Evolutionary conservation across 2,329 filamentous ascomycete genomes (phyloP).

Genomic region (Botrytis pseudocinerea): DNA sequence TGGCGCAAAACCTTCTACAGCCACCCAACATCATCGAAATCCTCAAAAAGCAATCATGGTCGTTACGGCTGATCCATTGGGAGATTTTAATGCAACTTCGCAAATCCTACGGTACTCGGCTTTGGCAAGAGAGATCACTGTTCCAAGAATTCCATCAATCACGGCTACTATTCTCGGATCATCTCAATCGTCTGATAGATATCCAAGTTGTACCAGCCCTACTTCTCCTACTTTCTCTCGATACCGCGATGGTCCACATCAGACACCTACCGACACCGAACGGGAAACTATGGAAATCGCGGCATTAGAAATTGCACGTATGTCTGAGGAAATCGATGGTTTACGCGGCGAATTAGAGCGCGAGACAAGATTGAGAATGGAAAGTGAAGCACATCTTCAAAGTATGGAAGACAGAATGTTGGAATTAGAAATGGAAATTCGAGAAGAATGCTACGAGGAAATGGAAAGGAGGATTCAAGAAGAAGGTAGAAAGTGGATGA

Average conservation of each 20-base stretch:
- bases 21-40: conserved; percentile 45
- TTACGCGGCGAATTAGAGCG: conserved; percentile 68
- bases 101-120: conserved; percentile 95
- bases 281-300: conserved; percentile 79
- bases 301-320: conserved; percentile 75
- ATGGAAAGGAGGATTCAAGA: conserved; percentile 76
- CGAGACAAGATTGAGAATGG: conserved; percentile 68
- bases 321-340: conserved; percentile 75
- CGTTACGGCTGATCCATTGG: conserved; percentile 87
- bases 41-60: conserved; percentile 94
- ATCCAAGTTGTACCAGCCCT: background rate
- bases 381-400: conserved; percentile 74
- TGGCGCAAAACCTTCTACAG: conserved; percentile 21
- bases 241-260: conserved; percentile 37
- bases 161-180: conserved; percentile 62
- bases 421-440: conserved; percentile 76
- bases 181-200: conserved; percentile 7
- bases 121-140: conserved; percentile 87
- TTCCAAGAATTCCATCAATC: conserved; percentile 82
- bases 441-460: conserved; percentile 85
- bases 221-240: conserved; percentile 33
- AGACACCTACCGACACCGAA: conserved; percentile 46
- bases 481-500: conserved; percentile 81
- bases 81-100: conserved; percentile 95
- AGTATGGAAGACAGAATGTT: conserved; percentile 61